These are phyloP conservation scores for Calonectria hawksworthii DNA, from an alignment of 2,329 filamentous ascomycete genomes.

Conservation along the genomic window DNA sequence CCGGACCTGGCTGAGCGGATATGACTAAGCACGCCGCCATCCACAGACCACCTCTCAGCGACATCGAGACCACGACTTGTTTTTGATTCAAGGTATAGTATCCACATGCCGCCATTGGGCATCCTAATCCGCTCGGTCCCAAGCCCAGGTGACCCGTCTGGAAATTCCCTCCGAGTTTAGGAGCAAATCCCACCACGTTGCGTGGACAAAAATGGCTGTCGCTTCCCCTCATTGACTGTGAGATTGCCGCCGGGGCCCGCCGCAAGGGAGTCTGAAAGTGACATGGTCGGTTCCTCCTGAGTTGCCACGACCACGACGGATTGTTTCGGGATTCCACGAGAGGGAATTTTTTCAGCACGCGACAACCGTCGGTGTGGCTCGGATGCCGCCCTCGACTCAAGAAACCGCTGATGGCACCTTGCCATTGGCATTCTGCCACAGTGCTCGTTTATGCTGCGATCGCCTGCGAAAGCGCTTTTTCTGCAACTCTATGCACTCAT, in stretches of 20 bases:
- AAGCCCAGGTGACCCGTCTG: constrained; percentile 21
- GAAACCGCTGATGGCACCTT: constrained; percentile 32
- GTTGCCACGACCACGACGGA: constrained; percentile 26
- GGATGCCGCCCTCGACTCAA: constrained; percentile 23
- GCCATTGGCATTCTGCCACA: constrained; percentile 33
- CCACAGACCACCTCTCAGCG: constrained; percentile 40
- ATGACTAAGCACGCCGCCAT: constrained; percentile 43
- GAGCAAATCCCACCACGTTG: constrained; percentile 9
- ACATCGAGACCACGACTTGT: constrained; percentile 43
- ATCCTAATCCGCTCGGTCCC: constrained; percentile 27
- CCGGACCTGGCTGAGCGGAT: constrained; percentile 18
- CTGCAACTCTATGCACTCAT: background rate
- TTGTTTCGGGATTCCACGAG: constrained; percentile 28
- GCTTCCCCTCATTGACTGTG: background rate
- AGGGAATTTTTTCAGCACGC: constrained; percentile 30
- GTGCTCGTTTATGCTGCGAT: constrained; percentile 7
- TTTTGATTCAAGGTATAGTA: constrained; percentile 39
- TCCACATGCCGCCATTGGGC: constrained; percentile 46
- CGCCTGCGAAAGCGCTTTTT: background rate
- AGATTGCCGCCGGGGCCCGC: constrained; percentile 3
- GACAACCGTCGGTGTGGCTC: constrained; percentile 21
- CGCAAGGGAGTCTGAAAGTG: constrained; percentile 21
- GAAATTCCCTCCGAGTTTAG: constrained; percentile 34
- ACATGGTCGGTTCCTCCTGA: constrained; percentile 22
- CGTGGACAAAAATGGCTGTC: background rate